Evolutionary conservation across 768 basidiomycete genomes (phyloP), one percentile per base, ranked within the genome.

Genomic region (Termitomyces sp.): DNA sequence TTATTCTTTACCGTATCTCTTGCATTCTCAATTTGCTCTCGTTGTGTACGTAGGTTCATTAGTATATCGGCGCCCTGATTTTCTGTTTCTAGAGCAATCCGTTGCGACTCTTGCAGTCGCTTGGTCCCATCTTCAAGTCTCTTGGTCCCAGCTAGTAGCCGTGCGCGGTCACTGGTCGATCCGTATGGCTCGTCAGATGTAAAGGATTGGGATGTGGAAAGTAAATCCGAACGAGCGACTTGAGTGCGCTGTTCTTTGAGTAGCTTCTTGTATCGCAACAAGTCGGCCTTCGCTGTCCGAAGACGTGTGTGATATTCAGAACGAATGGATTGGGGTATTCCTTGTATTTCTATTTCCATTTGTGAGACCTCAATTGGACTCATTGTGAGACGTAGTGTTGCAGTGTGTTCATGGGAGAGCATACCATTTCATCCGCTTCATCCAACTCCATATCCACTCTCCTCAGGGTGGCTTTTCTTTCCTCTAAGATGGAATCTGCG

Each of bases 311-410:
- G 86, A 67, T 94, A 95, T 57, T 85, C 82, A 0, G 85, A 73
- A 48, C 89, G 83, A 62, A 94, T 78, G 20, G 89, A 88, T 65
- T 91, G 86, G 0, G 94, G 94, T 66, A 98, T 94, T 11, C 92
- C 90, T 63, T 94, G 94, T 7, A 96, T 87, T 74, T 99, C 97
- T 54, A 99, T 89, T 74, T 98, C 96, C 96, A 99, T 97, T 82
- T 99, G 97, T 44, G 94, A 94, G 60, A 98, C 82, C 96, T 98
- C 61, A 3, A 20, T 18, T 35, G 36, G 42, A 31, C 47, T 32
- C 31, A 42, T 57, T 58, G 23, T 46, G 51, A 22, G 41, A 39
- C 38, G 29, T 7, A 42, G 50, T 49, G 23, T 46, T 50, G 25
- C 38, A 46, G 51, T 54, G 46, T 23, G 38, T 31, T 29, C 25